phyloP scores from a whole-genome alignment of 345 rosid genomes.

The Eutrema heterophyllum region DNA sequence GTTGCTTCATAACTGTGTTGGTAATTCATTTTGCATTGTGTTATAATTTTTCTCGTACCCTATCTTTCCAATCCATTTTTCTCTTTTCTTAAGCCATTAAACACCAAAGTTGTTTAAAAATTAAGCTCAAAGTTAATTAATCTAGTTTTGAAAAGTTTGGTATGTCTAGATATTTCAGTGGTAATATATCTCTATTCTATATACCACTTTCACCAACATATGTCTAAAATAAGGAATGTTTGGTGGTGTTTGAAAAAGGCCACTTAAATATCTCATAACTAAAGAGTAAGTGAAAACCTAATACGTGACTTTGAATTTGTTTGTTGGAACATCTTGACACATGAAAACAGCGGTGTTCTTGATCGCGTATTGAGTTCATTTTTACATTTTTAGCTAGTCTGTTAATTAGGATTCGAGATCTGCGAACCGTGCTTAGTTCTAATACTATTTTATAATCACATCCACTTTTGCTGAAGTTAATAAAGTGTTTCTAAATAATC shows the following conservation, averaged over 20 bases:
- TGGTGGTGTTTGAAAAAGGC: constrained; percentile 2
- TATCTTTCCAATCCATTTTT: background rate
- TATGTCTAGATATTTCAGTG: constrained; percentile 4
- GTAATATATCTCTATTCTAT: background rate
- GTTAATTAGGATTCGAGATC: background rate
- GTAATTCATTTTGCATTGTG: background rate
- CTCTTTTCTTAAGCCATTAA: background rate
- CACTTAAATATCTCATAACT: background rate
- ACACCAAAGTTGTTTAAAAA: background rate
- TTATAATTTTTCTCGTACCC: background rate
- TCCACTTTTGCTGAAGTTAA: background rate
- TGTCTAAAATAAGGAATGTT: background rate
- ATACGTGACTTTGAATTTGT: background rate
- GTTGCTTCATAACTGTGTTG: background rate
- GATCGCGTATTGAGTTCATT: background rate
- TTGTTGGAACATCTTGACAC: background rate
- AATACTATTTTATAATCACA: background rate
- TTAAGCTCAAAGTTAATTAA: background rate
- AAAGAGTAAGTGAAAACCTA: background rate
- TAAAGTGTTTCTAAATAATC: too few relatives aligned
- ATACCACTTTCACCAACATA: background rate
- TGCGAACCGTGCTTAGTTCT: background rate
- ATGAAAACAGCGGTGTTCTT: background rate
- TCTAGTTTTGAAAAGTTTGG: background rate
- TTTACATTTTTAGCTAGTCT: background rate